phyloP scores from a whole-genome alignment of 768 basidiomycete species.

The Lyophyllum atratum region DNA sequence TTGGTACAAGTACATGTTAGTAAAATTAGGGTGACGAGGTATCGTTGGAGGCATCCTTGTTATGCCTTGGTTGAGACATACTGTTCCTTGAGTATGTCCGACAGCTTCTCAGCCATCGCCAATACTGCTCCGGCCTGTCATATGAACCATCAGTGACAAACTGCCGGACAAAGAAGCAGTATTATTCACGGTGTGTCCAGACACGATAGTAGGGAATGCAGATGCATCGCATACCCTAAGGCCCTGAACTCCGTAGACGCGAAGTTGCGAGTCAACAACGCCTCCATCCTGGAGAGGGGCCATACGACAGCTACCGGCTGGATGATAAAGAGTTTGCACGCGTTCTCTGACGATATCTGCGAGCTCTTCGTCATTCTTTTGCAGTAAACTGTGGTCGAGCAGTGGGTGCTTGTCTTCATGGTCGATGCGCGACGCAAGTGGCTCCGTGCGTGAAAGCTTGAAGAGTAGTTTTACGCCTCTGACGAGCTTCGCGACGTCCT shows the following conservation, averaged over 20 bases:
- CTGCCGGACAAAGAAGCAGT: neutral
- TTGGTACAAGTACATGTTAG: neutral
- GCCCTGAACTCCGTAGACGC: conserved; percentile 42
- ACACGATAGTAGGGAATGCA: conserved; percentile 46
- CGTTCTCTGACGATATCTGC: conserved; percentile 41
- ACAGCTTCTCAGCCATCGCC: conserved; percentile 33
- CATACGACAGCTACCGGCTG: conserved; percentile 49
- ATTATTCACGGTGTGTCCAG: conserved; percentile 47
- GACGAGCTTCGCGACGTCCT: conserved; percentile 44
- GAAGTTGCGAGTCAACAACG: conserved; percentile 38
- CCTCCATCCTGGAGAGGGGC: conserved; percentile 39
- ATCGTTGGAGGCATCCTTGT: neutral
- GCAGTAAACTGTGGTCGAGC: conserved; percentile 41
- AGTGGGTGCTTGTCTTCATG: conserved; percentile 28
- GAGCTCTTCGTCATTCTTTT: conserved; percentile 43
- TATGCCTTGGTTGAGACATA: conserved; percentile 2
- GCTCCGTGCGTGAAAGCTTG: conserved; percentile 40
- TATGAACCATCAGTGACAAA: neutral
- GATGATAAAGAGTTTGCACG: conserved; percentile 51
- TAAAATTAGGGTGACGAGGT: neutral
- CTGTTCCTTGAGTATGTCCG: conserved; percentile 31
- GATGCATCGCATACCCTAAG: conserved; percentile 52
- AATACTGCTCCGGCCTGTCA: conserved; percentile 30
- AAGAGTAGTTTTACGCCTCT: conserved; percentile 41
- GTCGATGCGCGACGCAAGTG: conserved; percentile 40